Evolutionary conservation across 345 rosid genomes (phyloP).

Genomic region (Xanthoceras sorbifolium): DNA sequence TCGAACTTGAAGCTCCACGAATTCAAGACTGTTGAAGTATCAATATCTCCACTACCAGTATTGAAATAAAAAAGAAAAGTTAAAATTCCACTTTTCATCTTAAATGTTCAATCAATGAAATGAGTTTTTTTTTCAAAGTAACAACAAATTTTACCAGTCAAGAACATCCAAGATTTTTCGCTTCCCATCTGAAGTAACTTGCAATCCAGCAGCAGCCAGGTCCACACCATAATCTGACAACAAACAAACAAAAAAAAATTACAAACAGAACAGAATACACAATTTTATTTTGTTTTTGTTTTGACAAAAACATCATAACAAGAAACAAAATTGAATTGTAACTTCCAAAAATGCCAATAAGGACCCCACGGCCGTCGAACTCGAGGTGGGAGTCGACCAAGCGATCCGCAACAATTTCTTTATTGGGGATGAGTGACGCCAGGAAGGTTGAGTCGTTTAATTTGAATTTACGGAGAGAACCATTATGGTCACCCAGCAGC

Average conservation of each 20-base stretch:
- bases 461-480: slow-evolving; percentile 63
- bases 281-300: neutral
- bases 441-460: slow-evolving; percentile 82
- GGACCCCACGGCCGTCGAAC: slow-evolving; percentile 84
- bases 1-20: slow-evolving; percentile 85
- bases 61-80: slow-evolving; percentile 41
- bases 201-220: slow-evolving; percentile 91
- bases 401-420: slow-evolving; percentile 83
- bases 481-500: slow-evolving; percentile 54
- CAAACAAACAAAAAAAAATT: neutral
- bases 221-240: slow-evolving; percentile 89
- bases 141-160: slow-evolving; percentile 60
- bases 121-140: too few relatives aligned
- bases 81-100: neutral
- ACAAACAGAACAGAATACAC: neutral
- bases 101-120: neutral
- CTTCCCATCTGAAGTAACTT: slow-evolving; percentile 90
- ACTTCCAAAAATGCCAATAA: slow-evolving; percentile 95
- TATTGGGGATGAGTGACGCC: slow-evolving; percentile 97
- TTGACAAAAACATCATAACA: neutral
- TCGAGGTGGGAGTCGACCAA: slow-evolving; percentile 74
- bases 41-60: slow-evolving; percentile 96
- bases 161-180: slow-evolving; percentile 87
- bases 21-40: slow-evolving; percentile 80
- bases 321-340: neutral